A percentile compares a stretch with the other conserved stretches of the same genome.
phyloP scores from a whole-genome alignment of 1,284 basidiomycete species.

The Austroboletus novae-zelandiae region DNA sequence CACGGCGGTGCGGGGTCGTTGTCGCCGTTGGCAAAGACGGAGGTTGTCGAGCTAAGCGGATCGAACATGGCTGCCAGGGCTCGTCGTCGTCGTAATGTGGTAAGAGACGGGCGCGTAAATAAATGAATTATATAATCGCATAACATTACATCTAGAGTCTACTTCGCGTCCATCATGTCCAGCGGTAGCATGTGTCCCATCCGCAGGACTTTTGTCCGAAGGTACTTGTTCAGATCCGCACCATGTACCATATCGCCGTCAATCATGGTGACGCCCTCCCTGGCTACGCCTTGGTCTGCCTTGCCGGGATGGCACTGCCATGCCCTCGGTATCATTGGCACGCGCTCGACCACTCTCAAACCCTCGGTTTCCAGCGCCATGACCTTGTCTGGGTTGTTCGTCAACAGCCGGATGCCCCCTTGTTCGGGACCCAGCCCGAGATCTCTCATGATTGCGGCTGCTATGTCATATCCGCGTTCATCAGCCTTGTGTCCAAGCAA shows the following conservation, averaged over 20 bases:
- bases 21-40: slow-evolving; percentile 41
- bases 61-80: slow-evolving; percentile 46
- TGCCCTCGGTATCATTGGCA: slow-evolving; percentile 92
- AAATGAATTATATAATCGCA: slow-evolving; percentile 22
- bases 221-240: slow-evolving; percentile 91
- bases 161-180: slow-evolving; percentile 33
- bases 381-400: slow-evolving; percentile 98
- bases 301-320: slow-evolving; percentile 52
- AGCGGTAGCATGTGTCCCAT: slow-evolving; percentile 95
- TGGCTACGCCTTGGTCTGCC: slow-evolving; percentile 41
- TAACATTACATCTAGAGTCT: neutral
- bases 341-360: slow-evolving; percentile 78
- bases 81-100: neutral
- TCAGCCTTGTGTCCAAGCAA: slow-evolving; percentile 95
- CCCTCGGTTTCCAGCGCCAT: slow-evolving; percentile 85
- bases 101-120: neutral
- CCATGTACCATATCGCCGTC: slow-evolving; percentile 80
- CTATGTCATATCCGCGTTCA: slow-evolving; percentile 91
- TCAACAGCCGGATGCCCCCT: slow-evolving; percentile 77
- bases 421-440: slow-evolving; percentile 68
- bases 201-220: slow-evolving; percentile 91
- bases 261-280: slow-evolving; percentile 79
- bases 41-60: slow-evolving; percentile 49
- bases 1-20: slow-evolving; percentile 46
- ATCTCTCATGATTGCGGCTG: slow-evolving; percentile 87